Percentiles rank a stretch among this genome's conserved stretches.
phyloP scores from a whole-genome alignment of 306 rosid genomes.

The Cotoneaster glaucophyllus region DNA sequence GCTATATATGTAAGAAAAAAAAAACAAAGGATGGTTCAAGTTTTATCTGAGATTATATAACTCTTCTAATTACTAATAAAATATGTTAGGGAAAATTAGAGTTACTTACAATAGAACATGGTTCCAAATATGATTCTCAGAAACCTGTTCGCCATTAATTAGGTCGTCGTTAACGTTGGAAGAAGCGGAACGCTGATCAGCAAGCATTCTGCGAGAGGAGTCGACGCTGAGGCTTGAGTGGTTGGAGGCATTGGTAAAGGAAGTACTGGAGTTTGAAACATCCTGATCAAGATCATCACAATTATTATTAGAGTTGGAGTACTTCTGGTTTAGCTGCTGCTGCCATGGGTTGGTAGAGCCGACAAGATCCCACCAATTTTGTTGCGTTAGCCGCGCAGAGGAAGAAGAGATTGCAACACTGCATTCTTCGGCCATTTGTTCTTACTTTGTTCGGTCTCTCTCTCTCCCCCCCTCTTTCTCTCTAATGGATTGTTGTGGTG shows the following conservation, averaged over 20 bases:
- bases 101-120: constrained; percentile 67
- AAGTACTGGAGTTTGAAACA: constrained; percentile 58
- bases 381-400: constrained; percentile 17
- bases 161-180: constrained; percentile 40
- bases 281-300: constrained; percentile 49
- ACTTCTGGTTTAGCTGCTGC: constrained; percentile 40
- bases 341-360: constrained; percentile 28
- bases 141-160: constrained; percentile 42
- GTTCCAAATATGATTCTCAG: constrained; percentile 73
- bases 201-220: constrained; percentile 40
- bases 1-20: not conserved
- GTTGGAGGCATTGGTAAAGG: constrained; percentile 76
- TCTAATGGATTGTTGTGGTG: not conserved
- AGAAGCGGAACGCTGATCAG: constrained; percentile 33
- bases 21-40: not conserved
- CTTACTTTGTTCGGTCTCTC: not conserved
- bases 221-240: constrained; percentile 67
- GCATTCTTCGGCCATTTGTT: constrained; percentile 64
- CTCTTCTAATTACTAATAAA: not conserved
- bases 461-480: not conserved
- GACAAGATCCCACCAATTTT: constrained; percentile 74
- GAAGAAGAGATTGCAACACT: constrained; percentile 41
- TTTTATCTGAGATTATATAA: not conserved
- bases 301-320: constrained; percentile 38
- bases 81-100: not conserved